Conservation (phyloP, 140 eudicot species). For the Cichorium intybus region DNA sequence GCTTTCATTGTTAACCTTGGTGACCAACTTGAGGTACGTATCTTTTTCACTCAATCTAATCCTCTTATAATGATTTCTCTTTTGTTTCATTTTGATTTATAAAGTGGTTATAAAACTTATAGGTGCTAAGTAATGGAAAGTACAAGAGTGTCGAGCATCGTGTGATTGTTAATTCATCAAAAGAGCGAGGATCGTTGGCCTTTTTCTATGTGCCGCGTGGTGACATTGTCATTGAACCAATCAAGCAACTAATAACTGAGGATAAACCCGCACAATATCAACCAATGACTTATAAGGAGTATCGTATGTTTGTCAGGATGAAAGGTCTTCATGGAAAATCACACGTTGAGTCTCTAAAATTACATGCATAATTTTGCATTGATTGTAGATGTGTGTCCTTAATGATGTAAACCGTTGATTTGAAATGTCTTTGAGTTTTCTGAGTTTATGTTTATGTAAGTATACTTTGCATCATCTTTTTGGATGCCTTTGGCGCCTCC, state of each 20-base stretch:
- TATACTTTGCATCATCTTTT: too few species aligned
- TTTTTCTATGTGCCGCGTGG: constrained; percentile 71
- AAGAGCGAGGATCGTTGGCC: constrained; percentile 71
- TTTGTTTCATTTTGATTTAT: background rate
- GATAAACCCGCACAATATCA: constrained; percentile 42
- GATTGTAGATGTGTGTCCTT: background rate
- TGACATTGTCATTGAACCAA: constrained; percentile 50
- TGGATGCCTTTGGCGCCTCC: too few species aligned
- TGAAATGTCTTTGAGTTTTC: background rate
- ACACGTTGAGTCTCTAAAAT: constrained; percentile 58
- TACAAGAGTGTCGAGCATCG: constrained; percentile 79
- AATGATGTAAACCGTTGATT: background rate
- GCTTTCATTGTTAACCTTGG: constrained; percentile 75
- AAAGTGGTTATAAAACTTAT: background rate
- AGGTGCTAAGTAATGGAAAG: constrained; percentile 69
- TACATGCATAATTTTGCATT: background rate
- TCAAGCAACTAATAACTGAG: constrained; percentile 38
- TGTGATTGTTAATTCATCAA: constrained; percentile 57
- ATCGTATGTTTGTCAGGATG: constrained; percentile 47
- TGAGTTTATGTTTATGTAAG: too few species aligned
- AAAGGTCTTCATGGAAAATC: constrained; percentile 67
- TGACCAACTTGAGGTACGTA: constrained; percentile 63
- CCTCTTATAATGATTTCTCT: background rate
- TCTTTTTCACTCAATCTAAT: background rate
- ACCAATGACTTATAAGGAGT: constrained; percentile 58